Conservation (phyloP, 2,329 filamentous ascomycete genomes). For the Calonectria crousiana region DNA sequence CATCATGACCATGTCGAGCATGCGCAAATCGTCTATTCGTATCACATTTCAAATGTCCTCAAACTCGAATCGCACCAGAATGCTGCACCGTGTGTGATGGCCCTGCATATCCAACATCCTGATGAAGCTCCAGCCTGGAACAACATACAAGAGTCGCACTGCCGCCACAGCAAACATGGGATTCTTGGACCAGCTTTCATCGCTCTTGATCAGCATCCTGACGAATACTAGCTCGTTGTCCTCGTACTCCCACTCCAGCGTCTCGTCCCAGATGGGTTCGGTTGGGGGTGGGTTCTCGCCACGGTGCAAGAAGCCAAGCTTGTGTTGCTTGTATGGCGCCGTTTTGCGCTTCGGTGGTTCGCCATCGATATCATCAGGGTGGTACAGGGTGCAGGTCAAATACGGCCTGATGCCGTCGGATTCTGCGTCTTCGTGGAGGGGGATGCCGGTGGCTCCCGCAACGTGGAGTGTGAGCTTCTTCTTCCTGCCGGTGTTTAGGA, state of each 20-base stretch:
- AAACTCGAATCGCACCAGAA: constrained; percentile 73
- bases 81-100: constrained; percentile 70
- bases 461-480: constrained; percentile 69
- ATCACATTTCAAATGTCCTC: constrained; percentile 49
- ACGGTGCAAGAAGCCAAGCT: constrained; percentile 65
- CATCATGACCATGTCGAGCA: constrained; percentile 10
- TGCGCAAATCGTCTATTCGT: not conserved
- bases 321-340: constrained; percentile 69
- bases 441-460: constrained; percentile 72
- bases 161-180: constrained; percentile 72
- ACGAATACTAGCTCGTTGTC: constrained; percentile 76
- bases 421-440: constrained; percentile 63
- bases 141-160: constrained; percentile 69
- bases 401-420: constrained; percentile 71
- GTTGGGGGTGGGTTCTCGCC: constrained; percentile 69
- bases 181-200: constrained; percentile 72
- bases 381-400: constrained; percentile 73
- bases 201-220: constrained; percentile 75
- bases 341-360: constrained; percentile 73
- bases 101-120: constrained; percentile 75
- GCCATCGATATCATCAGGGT: constrained; percentile 63
- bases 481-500: constrained; percentile 57
- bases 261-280: constrained; percentile 76
- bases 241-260: constrained; percentile 75
- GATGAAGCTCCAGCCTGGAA: constrained; percentile 72